These are phyloP conservation scores for Saraca asoca DNA, from an alignment of 331 rosid species.

Conservation along the genomic window DNA sequence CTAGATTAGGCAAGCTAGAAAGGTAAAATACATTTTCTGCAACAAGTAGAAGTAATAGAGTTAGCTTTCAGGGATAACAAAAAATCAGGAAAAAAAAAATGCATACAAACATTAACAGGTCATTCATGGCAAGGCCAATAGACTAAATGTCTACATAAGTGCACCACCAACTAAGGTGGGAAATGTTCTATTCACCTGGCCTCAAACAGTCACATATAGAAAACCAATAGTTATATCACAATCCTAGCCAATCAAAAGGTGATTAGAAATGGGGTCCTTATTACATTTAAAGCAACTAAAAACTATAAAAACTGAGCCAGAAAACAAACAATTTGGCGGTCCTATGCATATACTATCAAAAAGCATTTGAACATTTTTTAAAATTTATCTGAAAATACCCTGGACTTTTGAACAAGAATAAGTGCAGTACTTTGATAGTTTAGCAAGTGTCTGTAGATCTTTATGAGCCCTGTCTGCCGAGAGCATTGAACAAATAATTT, in stretches of 20 bases:
- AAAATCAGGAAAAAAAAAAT: not conserved
- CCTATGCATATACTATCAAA: conserved; percentile 5
- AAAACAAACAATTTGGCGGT: conserved; percentile 22
- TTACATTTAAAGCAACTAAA: not conserved
- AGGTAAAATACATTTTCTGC: conserved; percentile 96
- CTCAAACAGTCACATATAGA: not conserved
- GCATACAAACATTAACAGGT: conserved; percentile 1
- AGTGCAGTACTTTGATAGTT: conserved; percentile 74
- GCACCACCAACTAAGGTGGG: conserved; percentile 29
- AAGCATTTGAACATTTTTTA: not conserved
- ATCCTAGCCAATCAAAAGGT: conserved; percentile 8
- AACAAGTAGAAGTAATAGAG: conserved; percentile 36
- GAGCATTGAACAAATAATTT: conserved; percentile 97
- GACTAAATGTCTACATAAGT: conserved; percentile 11
- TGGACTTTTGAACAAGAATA: conserved; percentile 29
- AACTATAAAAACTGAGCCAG: not conserved
- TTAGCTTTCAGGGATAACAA: conserved; percentile 35
- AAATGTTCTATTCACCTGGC: conserved; percentile 15
- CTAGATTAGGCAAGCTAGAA: conserved; percentile 61
- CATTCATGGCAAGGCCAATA: conserved; percentile 21
- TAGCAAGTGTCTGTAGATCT: conserved; percentile 96
- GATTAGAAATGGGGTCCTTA: not conserved
- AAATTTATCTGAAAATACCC: not conserved
- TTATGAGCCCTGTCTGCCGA: conserved; percentile 94
- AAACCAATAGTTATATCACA: conserved; percentile 26